Evolutionary conservation across 352 stramenopile species (phyloP), one percentile per base, ranked within the genome.

Genomic region (Pythium brassicae): DNA sequence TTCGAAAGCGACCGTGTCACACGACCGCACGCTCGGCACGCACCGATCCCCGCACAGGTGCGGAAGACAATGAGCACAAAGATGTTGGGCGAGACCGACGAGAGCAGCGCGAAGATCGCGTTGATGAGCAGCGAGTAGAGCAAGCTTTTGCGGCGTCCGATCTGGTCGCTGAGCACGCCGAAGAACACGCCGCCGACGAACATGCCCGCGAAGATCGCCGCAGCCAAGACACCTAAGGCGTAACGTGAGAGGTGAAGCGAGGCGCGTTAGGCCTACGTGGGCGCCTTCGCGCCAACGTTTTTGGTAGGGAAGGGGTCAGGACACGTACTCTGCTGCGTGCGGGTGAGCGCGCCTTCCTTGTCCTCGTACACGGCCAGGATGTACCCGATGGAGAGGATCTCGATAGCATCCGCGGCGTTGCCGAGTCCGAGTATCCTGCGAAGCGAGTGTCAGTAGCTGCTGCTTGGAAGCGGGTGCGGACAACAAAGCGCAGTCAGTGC

Each of bases 381-480:
- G 73, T 95, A 97, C 20, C 87, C 87, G 44, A 96, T 94, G 2
- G 83, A 87, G 9, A 97, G 78, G 61, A 97, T 93, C 68, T 97
- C 89, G 27, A 96, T 90, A 2, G 89, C 89, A 52, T 97, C 89
- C 0, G 86, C 87, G 1, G 85, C 89, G 63, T 97, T 97, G 2
- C 80, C 89, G 17, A 90, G 62, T 2, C 81, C 83, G 19, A 94
- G 59, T 62, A 92, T 92, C 17, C 78, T 92, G 29, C 50, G 53
- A 15, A 35, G 2, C 32, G 7, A 57, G n/a, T 17, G 1, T 27
- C n/a, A 48, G 22, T 4, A 19, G n/a, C 11, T 17, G 25, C 8
- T 12, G 20, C 9, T 34, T 51, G 3, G 12, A 39, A 15, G 20
- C 23, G 17, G 9, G 22, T n/a, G n/a, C 15, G 27, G 15, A 12